Base-by-base conservation (phyloP, 2,329 filamentous ascomycete species). In the Ophiostoma montium region DNA sequence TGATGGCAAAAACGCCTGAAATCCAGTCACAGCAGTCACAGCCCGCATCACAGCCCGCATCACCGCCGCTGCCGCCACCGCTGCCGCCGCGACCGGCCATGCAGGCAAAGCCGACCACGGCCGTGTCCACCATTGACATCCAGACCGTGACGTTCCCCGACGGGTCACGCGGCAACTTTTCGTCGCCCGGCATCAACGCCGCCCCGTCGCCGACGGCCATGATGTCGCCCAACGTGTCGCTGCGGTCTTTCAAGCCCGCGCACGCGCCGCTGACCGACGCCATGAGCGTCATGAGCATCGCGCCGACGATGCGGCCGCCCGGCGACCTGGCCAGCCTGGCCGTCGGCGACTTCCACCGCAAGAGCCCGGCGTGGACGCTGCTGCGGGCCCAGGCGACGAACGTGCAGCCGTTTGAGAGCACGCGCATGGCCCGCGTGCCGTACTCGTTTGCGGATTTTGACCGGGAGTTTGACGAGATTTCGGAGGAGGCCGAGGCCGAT, bases 281-380 rank as follows among this genome's bases (percentile, higher is more conserved):
- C 50, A 76, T 75, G 55, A 86, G 82, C 60, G 62, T 86, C 50
- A 71, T 72, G 63, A 86, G 82, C 66, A 75, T 76, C 58, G 74
- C 77, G 31, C 80, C 80, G 0, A 82, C 74, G 6, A 67, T 72
- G 65, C 80, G 73, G 35, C 75, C 71, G 16, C 72, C 72, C 1
- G 80, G 79, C 3, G 88, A 95, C 56, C 75, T 86, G 23, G 88
- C 88, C 52, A 94, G 89, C 59, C 70, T 95, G 18, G 75, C 95
- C 42, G 80, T 79, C 10, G 84, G 86, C 38, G 80, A 85, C 21
- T 65, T 82, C 33, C 75, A 77, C 55, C 73, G 72, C 52, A 77
- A 75, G 57, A 86, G 77, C 58, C 73, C 78, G 16, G 80, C 84
- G 4, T 86, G 84, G 77, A 75, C 74, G 55, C 66, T 84, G 46